Evolutionary conservation across 768 basidiomycete genomes (phyloP).

Genomic region (Leucosporidium creatinivorum): DNA sequence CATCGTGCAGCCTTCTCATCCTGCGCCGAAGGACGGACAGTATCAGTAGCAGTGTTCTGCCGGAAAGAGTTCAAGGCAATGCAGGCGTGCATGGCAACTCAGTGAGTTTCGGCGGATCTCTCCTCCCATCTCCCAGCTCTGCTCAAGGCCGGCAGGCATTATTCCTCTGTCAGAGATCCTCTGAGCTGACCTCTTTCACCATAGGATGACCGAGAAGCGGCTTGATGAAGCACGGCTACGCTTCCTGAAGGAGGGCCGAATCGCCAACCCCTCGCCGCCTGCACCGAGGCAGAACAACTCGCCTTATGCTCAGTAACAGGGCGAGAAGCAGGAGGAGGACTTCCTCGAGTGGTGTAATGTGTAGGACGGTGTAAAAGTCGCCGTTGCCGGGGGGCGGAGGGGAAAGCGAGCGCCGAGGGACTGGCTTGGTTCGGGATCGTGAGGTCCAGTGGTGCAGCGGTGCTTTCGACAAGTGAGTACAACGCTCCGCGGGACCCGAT

Average conservation of each 20-base stretch:
- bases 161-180: not conserved
- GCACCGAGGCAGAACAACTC: too few species aligned
- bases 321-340: too few species aligned
- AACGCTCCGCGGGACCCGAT: too few species aligned
- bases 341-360: too few species aligned
- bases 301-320: too few species aligned
- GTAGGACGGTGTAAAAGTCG: too few species aligned
- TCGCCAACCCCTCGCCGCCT: too few species aligned
- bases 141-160: not conserved
- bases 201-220: not conserved
- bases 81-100: constrained; percentile 30
- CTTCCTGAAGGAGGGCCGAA: not conserved
- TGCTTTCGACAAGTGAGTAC: too few species aligned
- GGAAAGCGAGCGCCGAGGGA: not conserved
- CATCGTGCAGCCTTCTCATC: constrained; percentile 19
- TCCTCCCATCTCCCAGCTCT: constrained; percentile 9
- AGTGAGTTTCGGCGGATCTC: constrained; percentile 18
- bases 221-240: not conserved
- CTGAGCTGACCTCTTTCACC: not conserved
- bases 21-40: constrained; percentile 27
- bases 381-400: too few species aligned
- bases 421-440: too few species aligned
- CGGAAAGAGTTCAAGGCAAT: constrained; percentile 28
- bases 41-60: constrained; percentile 30
- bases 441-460: too few species aligned